Conservation (phyloP, 1,139 yeast genomes). For the Blastobotrys proliferans region DNA sequence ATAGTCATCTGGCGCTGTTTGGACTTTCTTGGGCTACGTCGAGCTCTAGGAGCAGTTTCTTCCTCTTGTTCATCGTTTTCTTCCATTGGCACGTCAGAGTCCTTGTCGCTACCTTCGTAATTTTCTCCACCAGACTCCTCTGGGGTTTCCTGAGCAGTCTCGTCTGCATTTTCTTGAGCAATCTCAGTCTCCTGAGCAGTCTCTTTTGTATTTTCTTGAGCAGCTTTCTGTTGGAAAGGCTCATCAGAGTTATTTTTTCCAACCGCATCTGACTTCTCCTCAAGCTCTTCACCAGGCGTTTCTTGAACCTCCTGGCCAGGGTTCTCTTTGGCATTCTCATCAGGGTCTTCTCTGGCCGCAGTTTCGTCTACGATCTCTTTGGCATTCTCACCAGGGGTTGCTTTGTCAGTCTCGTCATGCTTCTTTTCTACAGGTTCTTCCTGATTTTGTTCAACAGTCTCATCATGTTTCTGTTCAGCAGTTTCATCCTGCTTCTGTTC, state of each 20-base stretch:
- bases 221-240: neutral
- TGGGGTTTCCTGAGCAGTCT: neutral
- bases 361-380: neutral
- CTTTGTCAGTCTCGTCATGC: neutral
- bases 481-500: too few species aligned
- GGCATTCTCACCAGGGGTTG: neutral
- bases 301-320: too few species aligned
- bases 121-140: neutral
- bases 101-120: neutral
- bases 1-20: constrained; percentile 9
- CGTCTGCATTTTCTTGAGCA: neutral
- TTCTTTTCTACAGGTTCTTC: too few species aligned
- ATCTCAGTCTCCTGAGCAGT: neutral
- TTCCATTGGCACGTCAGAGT: neutral
- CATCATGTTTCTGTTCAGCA: too few species aligned
- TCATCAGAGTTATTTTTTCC: neutral
- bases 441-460: too few species aligned
- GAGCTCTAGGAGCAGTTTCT: neutral
- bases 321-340: too few species aligned
- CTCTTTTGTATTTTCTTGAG: neutral
- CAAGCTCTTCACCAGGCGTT: too few species aligned
- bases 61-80: neutral
- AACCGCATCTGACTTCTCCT: neutral
- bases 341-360: neutral
- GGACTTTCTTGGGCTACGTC: neutral